A percentile compares a stretch with the other conserved stretches of the same genome.
phyloP scores from a whole-genome alignment of 139 green algal genomes.

The Mychonastes homosphaera region DNA sequence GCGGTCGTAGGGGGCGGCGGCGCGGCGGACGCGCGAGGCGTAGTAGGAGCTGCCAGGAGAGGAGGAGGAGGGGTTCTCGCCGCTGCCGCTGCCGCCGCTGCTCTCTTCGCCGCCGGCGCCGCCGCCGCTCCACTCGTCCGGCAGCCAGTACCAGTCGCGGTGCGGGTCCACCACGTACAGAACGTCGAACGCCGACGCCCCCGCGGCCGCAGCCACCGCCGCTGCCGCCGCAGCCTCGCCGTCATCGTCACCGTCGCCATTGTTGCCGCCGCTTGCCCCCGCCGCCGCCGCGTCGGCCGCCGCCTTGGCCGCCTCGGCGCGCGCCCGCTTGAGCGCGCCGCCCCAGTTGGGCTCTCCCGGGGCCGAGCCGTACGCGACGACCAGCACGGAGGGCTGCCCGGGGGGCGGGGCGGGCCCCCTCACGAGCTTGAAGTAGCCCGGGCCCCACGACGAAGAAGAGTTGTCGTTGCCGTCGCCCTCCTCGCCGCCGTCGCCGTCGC shows the following conservation, averaged over 20 bases:
- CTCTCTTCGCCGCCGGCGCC: slow-evolving; percentile 23
- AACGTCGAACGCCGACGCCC: slow-evolving; percentile 51
- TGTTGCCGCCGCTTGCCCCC: slow-evolving; percentile 31
- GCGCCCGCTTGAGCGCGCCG: slow-evolving; percentile 66
- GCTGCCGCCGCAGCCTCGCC: background rate
- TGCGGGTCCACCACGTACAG: slow-evolving; percentile 71
- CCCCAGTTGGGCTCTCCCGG: slow-evolving; percentile 93
- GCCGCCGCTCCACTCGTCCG: too few relatives aligned
- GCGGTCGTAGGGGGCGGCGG: slow-evolving; percentile 40
- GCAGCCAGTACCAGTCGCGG: slow-evolving; percentile 66
- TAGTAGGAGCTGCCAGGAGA: too few relatives aligned
- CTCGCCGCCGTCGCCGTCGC: slow-evolving; percentile 5
- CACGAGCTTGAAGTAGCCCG: slow-evolving; percentile 79
- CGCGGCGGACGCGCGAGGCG: slow-evolving; percentile 19
- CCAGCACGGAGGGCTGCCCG: too few relatives aligned
- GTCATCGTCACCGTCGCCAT: slow-evolving; percentile 6
- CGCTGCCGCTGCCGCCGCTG: too few relatives aligned
- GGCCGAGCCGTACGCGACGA: slow-evolving; percentile 87
- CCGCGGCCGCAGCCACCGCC: background rate
- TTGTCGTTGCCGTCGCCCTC: slow-evolving; percentile 12
- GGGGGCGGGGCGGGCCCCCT: slow-evolving; percentile 8
- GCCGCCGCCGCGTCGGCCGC: too few relatives aligned
- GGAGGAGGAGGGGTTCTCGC: too few relatives aligned
- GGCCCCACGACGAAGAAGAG: slow-evolving; percentile 4
- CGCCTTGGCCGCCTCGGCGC: too few relatives aligned